phyloP scores from a whole-genome alignment of 352 stramenopile genomes.

The Thalassiosira mediterranea region DNA sequence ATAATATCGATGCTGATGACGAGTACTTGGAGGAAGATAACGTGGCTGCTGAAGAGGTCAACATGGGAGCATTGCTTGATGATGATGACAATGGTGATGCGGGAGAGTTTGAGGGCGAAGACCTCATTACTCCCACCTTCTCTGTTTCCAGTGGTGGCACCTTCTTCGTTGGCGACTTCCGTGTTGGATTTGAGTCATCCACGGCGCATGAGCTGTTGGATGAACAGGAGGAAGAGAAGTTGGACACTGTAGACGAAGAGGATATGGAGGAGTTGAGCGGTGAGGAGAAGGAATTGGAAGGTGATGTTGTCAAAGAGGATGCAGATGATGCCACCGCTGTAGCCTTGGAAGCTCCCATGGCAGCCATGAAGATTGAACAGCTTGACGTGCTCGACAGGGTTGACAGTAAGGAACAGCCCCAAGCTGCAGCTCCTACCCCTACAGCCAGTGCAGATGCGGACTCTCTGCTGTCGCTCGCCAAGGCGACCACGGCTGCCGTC shows the following conservation, averaged over 20 bases:
- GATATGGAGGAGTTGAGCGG: constrained; percentile 2
- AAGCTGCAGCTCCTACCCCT: neutral
- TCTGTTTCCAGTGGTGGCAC: constrained; percentile 3
- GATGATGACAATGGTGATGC: neutral
- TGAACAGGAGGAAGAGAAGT: neutral
- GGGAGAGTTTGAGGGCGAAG: neutral
- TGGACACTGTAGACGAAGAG: neutral
- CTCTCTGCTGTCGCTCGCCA: constrained; percentile 18
- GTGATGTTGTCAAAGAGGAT: constrained; percentile 2
- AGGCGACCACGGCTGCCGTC: constrained; percentile 7
- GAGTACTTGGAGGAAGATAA: constrained; percentile 27
- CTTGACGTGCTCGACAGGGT: constrained; percentile 1
- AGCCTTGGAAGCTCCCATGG: neutral
- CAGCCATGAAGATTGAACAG: constrained; percentile 14
- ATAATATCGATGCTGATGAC: constrained; percentile 20
- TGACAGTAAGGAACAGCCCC: neutral
- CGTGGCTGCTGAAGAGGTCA: constrained; percentile 24
- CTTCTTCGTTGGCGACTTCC: constrained; percentile 38
- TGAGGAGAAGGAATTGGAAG: constrained; percentile 10
- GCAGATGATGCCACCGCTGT: neutral
- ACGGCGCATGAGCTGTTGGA: neutral
- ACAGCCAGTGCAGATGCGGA: neutral
- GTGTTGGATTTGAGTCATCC: constrained; percentile 20
- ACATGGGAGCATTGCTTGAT: constrained; percentile 16
- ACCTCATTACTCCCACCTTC: constrained; percentile 10